Conservation (phyloP, 495 filamentous ascomycete species). For the Hypoxylon fuscum region DNA sequence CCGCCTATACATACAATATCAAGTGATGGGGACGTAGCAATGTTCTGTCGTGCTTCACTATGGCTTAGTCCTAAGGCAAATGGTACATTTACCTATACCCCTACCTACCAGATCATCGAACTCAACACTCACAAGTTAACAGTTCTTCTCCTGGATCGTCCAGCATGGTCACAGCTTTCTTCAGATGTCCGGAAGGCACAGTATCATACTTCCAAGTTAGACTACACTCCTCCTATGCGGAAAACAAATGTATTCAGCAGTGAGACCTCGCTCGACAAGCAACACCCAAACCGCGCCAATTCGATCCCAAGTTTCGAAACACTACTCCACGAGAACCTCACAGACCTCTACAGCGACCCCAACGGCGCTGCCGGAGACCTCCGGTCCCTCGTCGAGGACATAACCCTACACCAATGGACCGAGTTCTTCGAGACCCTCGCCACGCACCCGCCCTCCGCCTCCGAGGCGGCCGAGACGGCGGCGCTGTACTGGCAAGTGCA, state of each 20-base stretch:
- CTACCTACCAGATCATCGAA: constrained; percentile 30
- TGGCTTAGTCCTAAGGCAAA: constrained; percentile 35
- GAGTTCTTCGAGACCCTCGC: constrained; percentile 47
- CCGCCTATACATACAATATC: constrained; percentile 23
- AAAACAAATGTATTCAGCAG: constrained; percentile 1
- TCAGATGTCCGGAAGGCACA: constrained; percentile 24
- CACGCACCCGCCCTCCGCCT: background rate
- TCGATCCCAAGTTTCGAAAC: constrained; percentile 39
- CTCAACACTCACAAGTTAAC: background rate
- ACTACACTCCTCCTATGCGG: background rate
- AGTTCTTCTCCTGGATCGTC: constrained; percentile 47
- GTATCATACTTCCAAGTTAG: background rate
- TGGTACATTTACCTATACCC: constrained; percentile 1
- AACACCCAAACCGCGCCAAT: background rate
- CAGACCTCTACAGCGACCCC: background rate
- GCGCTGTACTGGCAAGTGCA: constrained; percentile 43
- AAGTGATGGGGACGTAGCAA: constrained; percentile 21
- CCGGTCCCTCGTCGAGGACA: constrained; percentile 33
- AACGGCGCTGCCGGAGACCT: constrained; percentile 8
- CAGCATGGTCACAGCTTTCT: constrained; percentile 25
- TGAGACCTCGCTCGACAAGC: background rate
- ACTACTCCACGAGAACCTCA: constrained; percentile 31
- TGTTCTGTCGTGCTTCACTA: constrained; percentile 45
- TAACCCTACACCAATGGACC: constrained; percentile 45
- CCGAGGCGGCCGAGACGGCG: constrained; percentile 3